These are phyloP conservation scores for Acanthamoeba polyphaga DNA, from an alignment of 208 protist genomes.

Conservation along the genomic window DNA sequence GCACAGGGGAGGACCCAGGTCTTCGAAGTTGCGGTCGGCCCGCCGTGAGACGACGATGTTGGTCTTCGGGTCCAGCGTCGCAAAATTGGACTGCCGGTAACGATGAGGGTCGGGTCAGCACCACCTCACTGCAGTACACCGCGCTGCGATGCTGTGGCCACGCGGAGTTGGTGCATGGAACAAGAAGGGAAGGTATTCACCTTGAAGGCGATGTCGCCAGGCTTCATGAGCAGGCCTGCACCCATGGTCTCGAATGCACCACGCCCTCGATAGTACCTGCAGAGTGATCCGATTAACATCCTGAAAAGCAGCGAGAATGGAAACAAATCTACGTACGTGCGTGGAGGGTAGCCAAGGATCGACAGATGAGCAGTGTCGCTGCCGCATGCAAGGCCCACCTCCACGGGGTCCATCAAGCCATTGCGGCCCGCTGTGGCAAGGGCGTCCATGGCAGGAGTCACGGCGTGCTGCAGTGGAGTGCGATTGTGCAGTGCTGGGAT, in stretches of 20 bases:
- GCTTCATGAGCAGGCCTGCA: slow-evolving; percentile 88
- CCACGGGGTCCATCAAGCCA: slow-evolving; percentile 90
- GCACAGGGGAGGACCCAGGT: slow-evolving; percentile 86
- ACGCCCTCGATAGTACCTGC: slow-evolving; percentile 88
- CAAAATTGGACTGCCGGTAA: slow-evolving; percentile 87
- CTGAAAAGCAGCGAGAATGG: background rate
- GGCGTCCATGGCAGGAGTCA: slow-evolving; percentile 82
- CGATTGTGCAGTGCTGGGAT: slow-evolving; percentile 74
- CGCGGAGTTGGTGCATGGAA: background rate
- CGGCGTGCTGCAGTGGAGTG: slow-evolving; percentile 82
- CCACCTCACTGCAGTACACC: background rate
- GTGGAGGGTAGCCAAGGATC: slow-evolving; percentile 90
- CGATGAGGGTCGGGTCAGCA: background rate
- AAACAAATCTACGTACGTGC: slow-evolving; percentile 65
- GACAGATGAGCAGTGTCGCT: slow-evolving; percentile 91
- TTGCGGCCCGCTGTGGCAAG: slow-evolving; percentile 83
- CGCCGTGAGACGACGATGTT: slow-evolving; percentile 84
- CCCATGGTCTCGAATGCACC: slow-evolving; percentile 91
- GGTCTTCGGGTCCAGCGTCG: slow-evolving; percentile 81
- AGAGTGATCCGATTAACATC: background rate
- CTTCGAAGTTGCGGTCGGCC: slow-evolving; percentile 89
- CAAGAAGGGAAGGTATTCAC: slow-evolving; percentile 16
- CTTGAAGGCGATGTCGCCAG: slow-evolving; percentile 92
- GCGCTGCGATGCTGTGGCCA: too few species aligned
- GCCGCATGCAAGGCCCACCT: slow-evolving; percentile 90